Conservation (phyloP, 768 basidiomycete species). For the Cystofilobasidium macerans region DNA sequence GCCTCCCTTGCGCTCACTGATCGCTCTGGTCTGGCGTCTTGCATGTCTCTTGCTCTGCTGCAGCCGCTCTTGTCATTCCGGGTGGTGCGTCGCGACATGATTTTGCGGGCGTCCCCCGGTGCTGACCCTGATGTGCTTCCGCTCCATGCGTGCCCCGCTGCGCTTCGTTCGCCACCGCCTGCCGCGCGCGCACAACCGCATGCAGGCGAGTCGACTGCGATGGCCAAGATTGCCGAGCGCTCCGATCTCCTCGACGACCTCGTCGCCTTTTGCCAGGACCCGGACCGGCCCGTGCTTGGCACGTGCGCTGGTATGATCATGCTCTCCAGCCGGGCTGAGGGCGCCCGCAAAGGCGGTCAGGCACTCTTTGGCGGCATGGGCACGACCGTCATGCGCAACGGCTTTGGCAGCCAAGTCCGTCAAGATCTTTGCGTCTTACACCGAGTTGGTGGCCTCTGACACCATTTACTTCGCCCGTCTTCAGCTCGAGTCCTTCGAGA, state of each 20-base stretch:
- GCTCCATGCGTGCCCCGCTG: no score
- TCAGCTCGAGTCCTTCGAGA: conserved; percentile 24
- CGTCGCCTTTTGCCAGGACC: conserved; percentile 23
- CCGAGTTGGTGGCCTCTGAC: background rate
- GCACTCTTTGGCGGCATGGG: conserved; percentile 23
- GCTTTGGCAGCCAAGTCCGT: conserved; percentile 19
- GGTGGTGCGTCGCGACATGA: conserved; percentile 12
- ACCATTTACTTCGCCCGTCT: no score
- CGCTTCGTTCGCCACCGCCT: background rate
- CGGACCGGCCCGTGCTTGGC: conserved; percentile 11
- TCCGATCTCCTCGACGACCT: conserved; percentile 21
- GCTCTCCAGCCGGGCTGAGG: conserved; percentile 18
- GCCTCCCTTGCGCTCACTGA: background rate
- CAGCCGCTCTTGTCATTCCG: conserved; percentile 18
- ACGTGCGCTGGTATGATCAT: conserved; percentile 26
- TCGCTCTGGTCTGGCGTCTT: background rate
- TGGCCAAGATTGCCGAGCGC: conserved; percentile 22
- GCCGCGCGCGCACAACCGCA: background rate
- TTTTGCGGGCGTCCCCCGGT: no score
- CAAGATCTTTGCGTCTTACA: background rate
- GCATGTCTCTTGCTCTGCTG: background rate
- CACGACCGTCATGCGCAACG: conserved; percentile 24
- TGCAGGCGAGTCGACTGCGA: conserved; percentile 24
- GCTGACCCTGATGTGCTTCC: background rate
- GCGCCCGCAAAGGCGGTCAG: conserved; percentile 25